Evolutionary conservation across 176 grass and related monocot genomes (phyloP), one percentile per base, ranked within the genome.

Genomic region (Ensete ventricosum): DNA sequence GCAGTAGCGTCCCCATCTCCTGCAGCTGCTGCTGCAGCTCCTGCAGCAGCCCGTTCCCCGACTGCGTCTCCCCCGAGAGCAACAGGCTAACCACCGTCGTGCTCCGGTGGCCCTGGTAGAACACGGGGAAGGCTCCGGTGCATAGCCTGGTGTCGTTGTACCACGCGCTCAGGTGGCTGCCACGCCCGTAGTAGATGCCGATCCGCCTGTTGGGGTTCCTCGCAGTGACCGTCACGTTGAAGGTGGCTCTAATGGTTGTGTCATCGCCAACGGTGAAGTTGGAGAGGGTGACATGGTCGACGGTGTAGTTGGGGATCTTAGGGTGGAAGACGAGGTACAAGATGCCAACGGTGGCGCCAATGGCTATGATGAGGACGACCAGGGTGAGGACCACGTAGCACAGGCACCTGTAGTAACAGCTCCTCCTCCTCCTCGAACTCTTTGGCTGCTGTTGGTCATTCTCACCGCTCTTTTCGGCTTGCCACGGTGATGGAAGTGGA

Each of bases 81-180:
- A 57, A 14, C 78, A 99, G 29, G 12, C 50, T 24, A 0, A 88
- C 78, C 29, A 43, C 72, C 50, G 89, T 86, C 11, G 84, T 99
- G 81, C 72, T 89, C 43, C 73, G 84, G 83, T 94, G 95, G 24
- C 95, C 95, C 86, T 99, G 95, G 86, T 89, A 99, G 50, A 99
- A 84, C 75, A 34, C 25, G 3, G 95, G 95, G 87, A 87, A 99
- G 14, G 52, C 29, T 53, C 95, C 95, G 51, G 75, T 20, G 81
- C 90, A 91, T 1, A 99, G 90, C 73, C 80, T 66, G 0, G 82
- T 89, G 69, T 79, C 83, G 73, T 89, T 87, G 84, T 91, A 99
- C 73, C 64, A 84, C 68, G 84, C 83, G 27, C 62, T 73, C 2
- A 94, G 81, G 2, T 80, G 59, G 70, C 90, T 88, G 43, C 88